A percentile compares a stretch with the other conserved stretches of the same genome.
Conservation (phyloP, 1,139 yeast genomes). For the Candida sanyaensis region DNA sequence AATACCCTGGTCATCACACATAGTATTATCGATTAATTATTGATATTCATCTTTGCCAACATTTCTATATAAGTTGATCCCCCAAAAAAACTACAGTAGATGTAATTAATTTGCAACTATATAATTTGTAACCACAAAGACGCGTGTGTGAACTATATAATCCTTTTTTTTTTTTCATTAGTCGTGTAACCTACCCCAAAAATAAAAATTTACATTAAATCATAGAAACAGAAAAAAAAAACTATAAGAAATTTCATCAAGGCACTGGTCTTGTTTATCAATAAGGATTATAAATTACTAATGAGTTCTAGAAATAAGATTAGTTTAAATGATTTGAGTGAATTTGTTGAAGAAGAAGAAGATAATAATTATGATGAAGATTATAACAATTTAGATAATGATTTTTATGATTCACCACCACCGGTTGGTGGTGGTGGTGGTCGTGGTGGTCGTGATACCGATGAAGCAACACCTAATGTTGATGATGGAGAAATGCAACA, state of each 20-base stretch:
- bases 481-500: slow-evolving; percentile 12
- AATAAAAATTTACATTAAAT: not conserved
- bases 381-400: not conserved
- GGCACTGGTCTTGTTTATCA: too few relatives aligned
- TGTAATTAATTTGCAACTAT: too few relatives aligned
- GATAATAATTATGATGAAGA: slow-evolving; percentile 9
- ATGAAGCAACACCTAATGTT: not conserved
- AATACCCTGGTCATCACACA: too few relatives aligned
- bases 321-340: not conserved
- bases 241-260: not conserved
- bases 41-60: too few relatives aligned
- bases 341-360: slow-evolving; percentile 4
- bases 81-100: too few relatives aligned
- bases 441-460: not conserved
- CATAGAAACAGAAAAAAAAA: not conserved
- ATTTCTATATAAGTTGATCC: too few relatives aligned
- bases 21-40: too few relatives aligned
- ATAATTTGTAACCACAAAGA: too few relatives aligned
- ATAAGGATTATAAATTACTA: not conserved
- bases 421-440: not conserved
- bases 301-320: slow-evolving; percentile 8
- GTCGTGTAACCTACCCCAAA: not conserved
- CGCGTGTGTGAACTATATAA: too few relatives aligned
- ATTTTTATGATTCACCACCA: not conserved
- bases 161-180: too few relatives aligned